Percentiles rank a stretch among this genome's conserved stretches.
These are phyloP conservation scores for Byssoonygena ceratinophila DNA, from an alignment of 2,329 filamentous ascomycete species.

Conservation along the genomic window DNA sequence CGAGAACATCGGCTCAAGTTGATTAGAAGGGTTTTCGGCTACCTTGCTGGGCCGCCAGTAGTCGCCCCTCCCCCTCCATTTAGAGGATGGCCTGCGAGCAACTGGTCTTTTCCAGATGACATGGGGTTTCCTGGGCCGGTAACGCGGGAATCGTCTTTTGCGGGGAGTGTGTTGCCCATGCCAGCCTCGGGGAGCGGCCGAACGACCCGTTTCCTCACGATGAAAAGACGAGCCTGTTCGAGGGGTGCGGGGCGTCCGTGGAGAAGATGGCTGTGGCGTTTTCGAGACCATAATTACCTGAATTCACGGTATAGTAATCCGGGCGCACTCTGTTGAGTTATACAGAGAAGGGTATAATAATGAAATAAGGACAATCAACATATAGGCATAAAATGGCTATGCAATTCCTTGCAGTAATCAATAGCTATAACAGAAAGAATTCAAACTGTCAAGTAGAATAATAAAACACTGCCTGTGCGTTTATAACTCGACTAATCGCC, in stretches of 20 bases:
- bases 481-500: neutral
- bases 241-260: neutral
- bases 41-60: neutral
- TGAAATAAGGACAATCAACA: no score
- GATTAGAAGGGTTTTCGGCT: neutral
- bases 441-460: neutral
- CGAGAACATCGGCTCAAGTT: slow-evolving; percentile 4
- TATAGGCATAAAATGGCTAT: no score
- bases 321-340: neutral
- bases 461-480: neutral
- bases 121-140: neutral
- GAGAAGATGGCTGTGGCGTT: neutral
- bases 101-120: neutral
- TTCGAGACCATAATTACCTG: neutral
- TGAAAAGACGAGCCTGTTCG: neutral
- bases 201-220: neutral
- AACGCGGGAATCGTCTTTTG: neutral
- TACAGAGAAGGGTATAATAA: no score
- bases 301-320: neutral
- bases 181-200: slow-evolving; percentile 2
- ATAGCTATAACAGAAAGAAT: neutral
- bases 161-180: neutral
- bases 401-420: neutral
- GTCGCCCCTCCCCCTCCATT: neutral
- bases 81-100: neutral